phyloP scores from a whole-genome alignment of 2,329 filamentous ascomycete species.

The Hortaea werneckii region DNA sequence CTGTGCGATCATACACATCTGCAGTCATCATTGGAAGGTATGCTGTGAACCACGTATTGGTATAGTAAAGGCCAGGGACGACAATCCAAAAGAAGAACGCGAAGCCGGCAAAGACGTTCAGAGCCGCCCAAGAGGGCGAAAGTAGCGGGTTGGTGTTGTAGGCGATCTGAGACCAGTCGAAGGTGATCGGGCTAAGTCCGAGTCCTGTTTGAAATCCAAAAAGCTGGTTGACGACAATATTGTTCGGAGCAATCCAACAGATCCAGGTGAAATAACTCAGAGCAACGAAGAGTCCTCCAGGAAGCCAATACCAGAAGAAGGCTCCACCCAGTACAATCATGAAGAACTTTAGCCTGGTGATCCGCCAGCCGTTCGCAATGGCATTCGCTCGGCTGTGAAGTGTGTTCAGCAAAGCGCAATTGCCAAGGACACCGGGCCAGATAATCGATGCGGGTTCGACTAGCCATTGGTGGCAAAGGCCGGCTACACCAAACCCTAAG shows the following conservation, averaged over 20 bases:
- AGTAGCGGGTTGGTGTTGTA: conserved; percentile 64
- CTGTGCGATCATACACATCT: conserved; percentile 76
- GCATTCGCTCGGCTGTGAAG: conserved; percentile 70
- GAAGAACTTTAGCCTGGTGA: conserved; percentile 79
- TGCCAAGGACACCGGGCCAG: conserved; percentile 82
- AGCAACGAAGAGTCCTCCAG: conserved; percentile 70
- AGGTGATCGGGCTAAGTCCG: conserved; percentile 72
- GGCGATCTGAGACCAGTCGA: conserved; percentile 85
- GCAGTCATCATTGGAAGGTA: conserved; percentile 82
- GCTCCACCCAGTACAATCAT: conserved; percentile 59
- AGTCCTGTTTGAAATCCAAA: conserved; percentile 82
- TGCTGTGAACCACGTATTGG: conserved; percentile 59
- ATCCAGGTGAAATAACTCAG: conserved; percentile 83
- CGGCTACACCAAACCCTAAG: conserved; percentile 76
- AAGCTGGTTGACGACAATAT: conserved; percentile 74
- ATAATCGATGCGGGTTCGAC: conserved; percentile 84
- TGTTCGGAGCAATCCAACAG: conserved; percentile 57
- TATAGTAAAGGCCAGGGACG: conserved; percentile 35
- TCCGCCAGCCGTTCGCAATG: conserved; percentile 52
- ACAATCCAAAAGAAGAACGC: conserved; percentile 35
- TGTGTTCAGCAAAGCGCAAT: conserved; percentile 79
- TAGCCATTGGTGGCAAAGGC: conserved; percentile 68
- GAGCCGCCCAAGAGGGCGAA: conserved; percentile 27
- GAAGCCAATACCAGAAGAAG: conserved; percentile 71
- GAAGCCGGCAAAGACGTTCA: conserved; percentile 36